Percentiles rank a stretch among this genome's conserved stretches.
phyloP scores from a whole-genome alignment of 169 alveolate species.

The Haemoproteus tartakovskyi region DNA sequence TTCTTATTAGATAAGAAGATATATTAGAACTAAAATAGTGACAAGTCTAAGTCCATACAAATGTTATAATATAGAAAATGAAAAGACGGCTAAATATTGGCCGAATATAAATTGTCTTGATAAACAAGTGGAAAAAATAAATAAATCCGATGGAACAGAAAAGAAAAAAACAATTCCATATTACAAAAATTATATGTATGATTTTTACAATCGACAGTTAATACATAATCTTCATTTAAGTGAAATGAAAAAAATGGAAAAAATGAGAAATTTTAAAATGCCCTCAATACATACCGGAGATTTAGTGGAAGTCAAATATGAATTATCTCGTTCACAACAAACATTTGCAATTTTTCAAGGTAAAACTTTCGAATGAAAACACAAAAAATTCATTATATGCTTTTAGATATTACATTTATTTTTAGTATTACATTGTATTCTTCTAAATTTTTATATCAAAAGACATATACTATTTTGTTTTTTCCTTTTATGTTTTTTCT shows the following conservation, averaged over 20 bases:
- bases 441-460: no score
- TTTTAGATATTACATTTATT: no score
- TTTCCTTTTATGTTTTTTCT: neutral
- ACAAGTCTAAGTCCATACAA: slow-evolving; percentile 53
- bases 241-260: slow-evolving; percentile 75
- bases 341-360: slow-evolving; percentile 81
- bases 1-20: slow-evolving; percentile 52
- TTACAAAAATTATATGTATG: slow-evolving; percentile 59
- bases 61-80: slow-evolving; percentile 54
- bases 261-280: slow-evolving; percentile 76
- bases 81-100: slow-evolving; percentile 45
- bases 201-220: slow-evolving; percentile 66
- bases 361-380: no score
- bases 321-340: slow-evolving; percentile 79
- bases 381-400: no score
- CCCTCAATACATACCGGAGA: slow-evolving; percentile 70
- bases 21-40: slow-evolving; percentile 40
- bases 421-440: no score
- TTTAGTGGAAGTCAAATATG: slow-evolving; percentile 78
- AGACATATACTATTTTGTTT: no score
- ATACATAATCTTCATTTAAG: slow-evolving; percentile 72
- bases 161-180: slow-evolving; percentile 50
- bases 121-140: slow-evolving; percentile 38
- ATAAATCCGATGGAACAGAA: slow-evolving; percentile 1
- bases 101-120: slow-evolving; percentile 48